These are phyloP conservation scores for Cercospora zeae-maydis DNA, from an alignment of 2,329 filamentous ascomycete genomes.

Conservation along the genomic window DNA sequence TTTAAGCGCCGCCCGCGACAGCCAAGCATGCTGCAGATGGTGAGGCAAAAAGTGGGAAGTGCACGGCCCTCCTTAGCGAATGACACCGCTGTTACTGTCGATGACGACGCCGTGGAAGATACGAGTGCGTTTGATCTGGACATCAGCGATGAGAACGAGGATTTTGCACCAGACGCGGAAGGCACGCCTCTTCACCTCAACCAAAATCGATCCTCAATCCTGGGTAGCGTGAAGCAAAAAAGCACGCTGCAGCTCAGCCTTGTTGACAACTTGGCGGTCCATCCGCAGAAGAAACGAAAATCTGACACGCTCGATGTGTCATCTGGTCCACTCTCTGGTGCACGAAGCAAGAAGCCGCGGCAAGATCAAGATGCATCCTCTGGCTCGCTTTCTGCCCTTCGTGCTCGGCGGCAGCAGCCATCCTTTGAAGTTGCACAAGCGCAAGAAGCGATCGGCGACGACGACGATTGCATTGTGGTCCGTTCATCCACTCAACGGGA, in stretches of 20 bases:
- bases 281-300: constrained; percentile 31
- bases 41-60: constrained; percentile 39
- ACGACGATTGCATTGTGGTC: constrained; percentile 7
- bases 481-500: constrained; percentile 22
- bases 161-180: constrained; percentile 62
- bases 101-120: constrained; percentile 42
- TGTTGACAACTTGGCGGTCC: not conserved
- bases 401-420: constrained; percentile 6
- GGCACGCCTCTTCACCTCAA: constrained; percentile 60
- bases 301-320: constrained; percentile 25
- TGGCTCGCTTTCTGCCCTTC: constrained; percentile 22
- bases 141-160: constrained; percentile 31
- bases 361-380: constrained; percentile 21
- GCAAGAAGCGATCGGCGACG: not conserved
- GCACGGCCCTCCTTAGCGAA: constrained; percentile 26
- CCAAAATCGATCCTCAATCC: constrained; percentile 38
- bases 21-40: constrained; percentile 49
- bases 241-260: constrained; percentile 1
- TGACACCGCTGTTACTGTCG: constrained; percentile 13
- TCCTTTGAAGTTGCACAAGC: not conserved
- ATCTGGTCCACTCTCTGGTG: constrained; percentile 20
- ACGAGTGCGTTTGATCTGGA: constrained; percentile 31
- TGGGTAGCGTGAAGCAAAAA: not conserved
- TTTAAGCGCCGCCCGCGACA: constrained; percentile 50
- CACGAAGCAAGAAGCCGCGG: constrained; percentile 23